Evolutionary conservation across 805 yeast species (phyloP).

Genomic region (Wickerhamomyces bisporus): DNA sequence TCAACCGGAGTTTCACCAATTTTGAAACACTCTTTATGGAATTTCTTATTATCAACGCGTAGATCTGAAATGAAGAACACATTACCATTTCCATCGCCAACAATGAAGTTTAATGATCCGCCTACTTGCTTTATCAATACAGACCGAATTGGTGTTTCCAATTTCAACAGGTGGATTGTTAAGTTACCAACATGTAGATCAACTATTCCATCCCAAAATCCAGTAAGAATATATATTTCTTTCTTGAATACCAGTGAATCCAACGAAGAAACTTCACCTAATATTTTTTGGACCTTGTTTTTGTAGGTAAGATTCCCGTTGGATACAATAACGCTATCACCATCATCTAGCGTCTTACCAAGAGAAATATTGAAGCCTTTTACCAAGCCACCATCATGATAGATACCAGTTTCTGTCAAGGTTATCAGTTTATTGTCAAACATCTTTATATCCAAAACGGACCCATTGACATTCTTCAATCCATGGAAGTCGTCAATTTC

Average conservation of each 20-base stretch:
- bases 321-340: slow-evolving; percentile 1
- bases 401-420: slow-evolving; percentile 18
- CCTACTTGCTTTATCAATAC: slow-evolving; percentile 11
- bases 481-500: slow-evolving; percentile 8
- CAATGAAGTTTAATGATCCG: slow-evolving; percentile 3
- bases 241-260: slow-evolving; percentile 2
- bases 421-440: slow-evolving; percentile 1
- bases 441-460: slow-evolving; percentile 10
- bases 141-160: slow-evolving; percentile 14
- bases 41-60: neutral
- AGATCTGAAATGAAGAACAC: slow-evolving; percentile 1
- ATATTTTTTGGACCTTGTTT: slow-evolving; percentile 1
- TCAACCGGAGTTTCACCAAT: slow-evolving; percentile 23
- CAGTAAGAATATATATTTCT: slow-evolving; percentile 9
- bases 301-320: neutral
- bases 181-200: slow-evolving; percentile 6
- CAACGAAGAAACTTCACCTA: slow-evolving; percentile 15
- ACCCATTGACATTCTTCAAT: slow-evolving; percentile 10
- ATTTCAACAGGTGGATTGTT: slow-evolving; percentile 2
- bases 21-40: neutral
- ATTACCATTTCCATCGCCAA: slow-evolving; percentile 23
- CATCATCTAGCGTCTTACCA: slow-evolving; percentile 1
- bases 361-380: neutral
- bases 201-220: slow-evolving; percentile 22
- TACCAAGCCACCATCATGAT: slow-evolving; percentile 6